Percentiles rank a stretch among this genome's conserved stretches.
Evolutionary conservation across 495 filamentous ascomycete species (phyloP).

Genomic region (Penicillium atrosanguineum): DNA sequence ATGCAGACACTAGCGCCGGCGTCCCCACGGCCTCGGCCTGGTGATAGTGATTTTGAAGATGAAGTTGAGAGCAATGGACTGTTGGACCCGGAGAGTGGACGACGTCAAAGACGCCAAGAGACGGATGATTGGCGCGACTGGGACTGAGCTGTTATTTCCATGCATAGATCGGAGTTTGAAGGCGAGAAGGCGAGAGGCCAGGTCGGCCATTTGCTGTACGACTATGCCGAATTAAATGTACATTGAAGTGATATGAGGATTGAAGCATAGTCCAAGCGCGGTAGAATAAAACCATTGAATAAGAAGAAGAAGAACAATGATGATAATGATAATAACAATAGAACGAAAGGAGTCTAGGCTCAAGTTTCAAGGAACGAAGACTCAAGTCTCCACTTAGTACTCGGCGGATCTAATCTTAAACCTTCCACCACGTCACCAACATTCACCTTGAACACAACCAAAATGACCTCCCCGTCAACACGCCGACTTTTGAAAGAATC

Average conservation of each 20-base stretch:
- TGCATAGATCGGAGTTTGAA: slow-evolving; percentile 12
- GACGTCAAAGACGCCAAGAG: slow-evolving; percentile 9
- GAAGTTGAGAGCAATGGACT: slow-evolving; percentile 29
- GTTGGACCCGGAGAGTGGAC: slow-evolving; percentile 14
- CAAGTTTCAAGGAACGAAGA: neutral
- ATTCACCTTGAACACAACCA: slow-evolving; percentile 6
- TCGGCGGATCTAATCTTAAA: slow-evolving; percentile 5
- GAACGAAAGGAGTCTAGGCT: too few species aligned
- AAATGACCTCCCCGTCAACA: slow-evolving; percentile 36
- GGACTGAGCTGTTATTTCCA: slow-evolving; percentile 27
- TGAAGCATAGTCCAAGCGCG: too few species aligned
- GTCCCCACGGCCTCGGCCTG: slow-evolving; percentile 43
- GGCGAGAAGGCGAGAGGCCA: slow-evolving; percentile 6
- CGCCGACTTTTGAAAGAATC: slow-evolving; percentile 74
- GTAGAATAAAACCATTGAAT: too few species aligned
- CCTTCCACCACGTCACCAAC: slow-evolving; percentile 2
- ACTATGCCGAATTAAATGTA: slow-evolving; percentile 3
- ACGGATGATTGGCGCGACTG: slow-evolving; percentile 46
- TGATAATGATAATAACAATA: too few species aligned
- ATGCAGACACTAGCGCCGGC: slow-evolving; percentile 50
- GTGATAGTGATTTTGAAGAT: slow-evolving; percentile 43
- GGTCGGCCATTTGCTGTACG: slow-evolving; percentile 11
- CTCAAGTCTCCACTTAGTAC: neutral
- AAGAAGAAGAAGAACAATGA: too few species aligned
- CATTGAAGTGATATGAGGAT: neutral